These are phyloP conservation scores for Fistulifera pelliculosa DNA, from an alignment of 108 stramenopile genomes.

Conservation along the genomic window DNA sequence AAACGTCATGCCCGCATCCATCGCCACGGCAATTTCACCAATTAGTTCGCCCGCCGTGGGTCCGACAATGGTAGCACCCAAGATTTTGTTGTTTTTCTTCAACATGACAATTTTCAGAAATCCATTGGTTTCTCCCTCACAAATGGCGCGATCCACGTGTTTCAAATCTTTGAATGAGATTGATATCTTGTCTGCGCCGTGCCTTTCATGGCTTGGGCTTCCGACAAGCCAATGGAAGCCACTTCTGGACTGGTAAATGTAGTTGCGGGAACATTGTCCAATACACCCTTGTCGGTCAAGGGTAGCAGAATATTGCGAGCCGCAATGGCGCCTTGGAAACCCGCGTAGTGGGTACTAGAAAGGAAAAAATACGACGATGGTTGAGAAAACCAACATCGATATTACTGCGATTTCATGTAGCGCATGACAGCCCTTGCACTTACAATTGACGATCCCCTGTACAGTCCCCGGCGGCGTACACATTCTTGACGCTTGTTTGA, in stretches of 20 bases:
- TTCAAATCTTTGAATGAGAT: constrained; percentile 39
- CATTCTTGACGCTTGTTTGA: constrained; percentile 51
- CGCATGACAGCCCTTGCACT: no score
- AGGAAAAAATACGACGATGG: constrained; percentile 6
- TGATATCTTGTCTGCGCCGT: constrained; percentile 53
- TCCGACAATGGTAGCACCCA: constrained; percentile 82
- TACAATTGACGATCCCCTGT: no score
- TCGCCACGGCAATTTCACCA: constrained; percentile 75
- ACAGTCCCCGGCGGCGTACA: constrained; percentile 76
- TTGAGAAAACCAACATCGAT: no score
- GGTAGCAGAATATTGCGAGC: constrained; percentile 81
- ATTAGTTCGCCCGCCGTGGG: constrained; percentile 84
- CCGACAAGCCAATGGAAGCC: constrained; percentile 80
- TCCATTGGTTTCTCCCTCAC: constrained; percentile 64
- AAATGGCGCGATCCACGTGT: constrained; percentile 78
- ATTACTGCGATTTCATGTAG: no score
- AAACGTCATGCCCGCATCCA: constrained; percentile 65
- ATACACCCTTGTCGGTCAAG: constrained; percentile 35
- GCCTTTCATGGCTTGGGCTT: constrained; percentile 50
- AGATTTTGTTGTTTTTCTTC: constrained; percentile 58
- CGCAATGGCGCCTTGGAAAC: constrained; percentile 79
- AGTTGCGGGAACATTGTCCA: constrained; percentile 56
- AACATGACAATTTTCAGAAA: constrained; percentile 77
- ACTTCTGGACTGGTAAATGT: constrained; percentile 88
- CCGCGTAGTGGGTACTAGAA: constrained; percentile 54